phyloP scores from a whole-genome alignment of 805 yeast genomes.

The Kodamaea hsintzibuensis region DNA sequence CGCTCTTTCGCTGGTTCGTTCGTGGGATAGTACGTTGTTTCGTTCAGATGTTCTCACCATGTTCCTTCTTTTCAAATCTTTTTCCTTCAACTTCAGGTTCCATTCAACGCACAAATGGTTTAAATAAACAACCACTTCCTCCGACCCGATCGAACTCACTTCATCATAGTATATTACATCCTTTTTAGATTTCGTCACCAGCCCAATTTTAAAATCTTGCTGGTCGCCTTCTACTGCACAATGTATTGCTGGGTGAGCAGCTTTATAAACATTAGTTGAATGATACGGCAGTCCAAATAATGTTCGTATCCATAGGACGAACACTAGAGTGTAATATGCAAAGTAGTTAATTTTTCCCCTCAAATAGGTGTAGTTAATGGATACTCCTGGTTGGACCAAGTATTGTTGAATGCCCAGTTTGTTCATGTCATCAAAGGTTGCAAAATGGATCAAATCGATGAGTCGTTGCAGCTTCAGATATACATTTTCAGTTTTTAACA shows the following conservation, averaged over 20 bases:
- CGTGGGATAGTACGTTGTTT: not conserved
- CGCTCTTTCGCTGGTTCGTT: not conserved
- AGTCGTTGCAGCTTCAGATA: slow-evolving; percentile 91
- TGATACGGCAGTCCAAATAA: slow-evolving; percentile 87
- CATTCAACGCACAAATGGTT: slow-evolving; percentile 58
- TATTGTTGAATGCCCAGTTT: slow-evolving; percentile 65
- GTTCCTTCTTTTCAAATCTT: not conserved
- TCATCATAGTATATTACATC: slow-evolving; percentile 48
- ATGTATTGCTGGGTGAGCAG: slow-evolving; percentile 77
- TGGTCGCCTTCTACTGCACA: slow-evolving; percentile 55
- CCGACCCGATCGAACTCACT: slow-evolving; percentile 62
- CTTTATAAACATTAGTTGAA: slow-evolving; percentile 80
- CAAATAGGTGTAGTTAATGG: slow-evolving; percentile 76
- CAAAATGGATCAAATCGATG: slow-evolving; percentile 79
- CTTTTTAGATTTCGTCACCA: slow-evolving; percentile 74
- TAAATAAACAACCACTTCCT: slow-evolving; percentile 61
- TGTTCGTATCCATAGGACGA: slow-evolving; percentile 80
- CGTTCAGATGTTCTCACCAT: not conserved
- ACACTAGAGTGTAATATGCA: slow-evolving; percentile 80
- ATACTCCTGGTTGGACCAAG: slow-evolving; percentile 90
- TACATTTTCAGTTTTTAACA: slow-evolving; percentile 61
- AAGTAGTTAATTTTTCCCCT: slow-evolving; percentile 64
- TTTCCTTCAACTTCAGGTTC: slow-evolving; percentile 67
- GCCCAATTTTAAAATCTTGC: slow-evolving; percentile 61
- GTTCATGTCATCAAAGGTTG: slow-evolving; percentile 57